A percentile compares a stretch with the other conserved stretches of the same genome.
These are phyloP conservation scores for Paecilomyces sp. DNA, from an alignment of 2,329 filamentous ascomycete species.

Conservation along the genomic window DNA sequence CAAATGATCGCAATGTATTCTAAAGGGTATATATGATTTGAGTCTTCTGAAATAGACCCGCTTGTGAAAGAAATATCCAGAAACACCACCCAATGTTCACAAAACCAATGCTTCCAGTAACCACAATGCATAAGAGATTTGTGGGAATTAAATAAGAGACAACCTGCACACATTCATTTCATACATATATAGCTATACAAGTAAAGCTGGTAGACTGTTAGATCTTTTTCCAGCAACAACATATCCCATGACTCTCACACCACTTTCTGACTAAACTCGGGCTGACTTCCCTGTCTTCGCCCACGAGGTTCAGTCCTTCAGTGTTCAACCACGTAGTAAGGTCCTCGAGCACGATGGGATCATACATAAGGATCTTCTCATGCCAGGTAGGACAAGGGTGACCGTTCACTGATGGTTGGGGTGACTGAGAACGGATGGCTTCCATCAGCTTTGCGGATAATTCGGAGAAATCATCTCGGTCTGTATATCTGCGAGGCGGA, in stretches of 20 bases:
- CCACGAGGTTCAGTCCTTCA: slow-evolving; percentile 55
- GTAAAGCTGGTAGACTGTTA: background rate
- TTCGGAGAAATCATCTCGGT: slow-evolving; percentile 18
- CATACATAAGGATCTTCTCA: slow-evolving; percentile 89
- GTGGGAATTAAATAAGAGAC: background rate
- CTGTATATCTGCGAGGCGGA: background rate
- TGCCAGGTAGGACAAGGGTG: slow-evolving; percentile 60
- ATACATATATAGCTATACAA: background rate
- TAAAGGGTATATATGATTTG: too few relatives aligned
- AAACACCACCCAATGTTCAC: background rate
- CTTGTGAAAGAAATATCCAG: background rate
- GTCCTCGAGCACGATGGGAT: slow-evolving; percentile 83
- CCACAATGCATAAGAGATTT: background rate
- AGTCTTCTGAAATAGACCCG: too few relatives aligned
- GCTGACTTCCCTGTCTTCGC: slow-evolving; percentile 59
- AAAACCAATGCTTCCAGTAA: background rate
- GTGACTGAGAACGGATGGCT: slow-evolving; percentile 39
- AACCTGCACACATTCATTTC: background rate
- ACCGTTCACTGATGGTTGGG: slow-evolving; percentile 25
- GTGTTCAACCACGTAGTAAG: slow-evolving; percentile 75
- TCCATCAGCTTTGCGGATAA: slow-evolving; percentile 44
- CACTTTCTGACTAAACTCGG: slow-evolving; percentile 69
- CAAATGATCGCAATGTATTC: too few relatives aligned
- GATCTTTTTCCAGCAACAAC: slow-evolving; percentile 62
- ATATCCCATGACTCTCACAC: slow-evolving; percentile 83